Base-by-base conservation (phyloP, 495 filamentous ascomycete genomes). In the Aspergillus cristatus region DNA sequence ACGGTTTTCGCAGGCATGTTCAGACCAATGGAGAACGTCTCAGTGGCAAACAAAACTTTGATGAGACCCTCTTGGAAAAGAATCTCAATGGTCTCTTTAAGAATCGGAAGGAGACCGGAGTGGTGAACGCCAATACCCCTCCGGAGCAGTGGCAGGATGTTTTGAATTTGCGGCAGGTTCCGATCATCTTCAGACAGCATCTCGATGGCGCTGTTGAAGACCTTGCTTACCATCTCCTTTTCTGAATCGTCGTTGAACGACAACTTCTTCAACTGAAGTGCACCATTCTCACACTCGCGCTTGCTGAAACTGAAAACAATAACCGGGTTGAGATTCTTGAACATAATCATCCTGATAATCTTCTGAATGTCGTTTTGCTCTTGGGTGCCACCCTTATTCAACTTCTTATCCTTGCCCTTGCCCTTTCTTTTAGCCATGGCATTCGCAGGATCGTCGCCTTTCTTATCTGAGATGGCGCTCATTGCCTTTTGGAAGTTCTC, bases 261-360 rank as follows among this genome's bases (percentile, higher is more conserved):
- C 53, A 95, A 68, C 37, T 72, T 70, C 41, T 78, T 88, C 67
- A 94, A 85, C 46, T 86, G 72, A 29, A 98, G 63, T 14, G 91
- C 91, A 52, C 84, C 75, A 32, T 72, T 70, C 62, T 98, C 91
- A 55, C 89, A 95, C 42, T 95, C 86, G 35, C 91, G 75, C 68
- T 98, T 98, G 70, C 87, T 94, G 71, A 98, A 98, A 56, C 85
- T 94, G 74, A 98, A 98, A 28, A 98, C 88, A 51, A 98, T 98
- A 48, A 97, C 93, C 1, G 91, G 91, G 49, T 97, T 95, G 58
- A 86, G 86, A 47, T 81, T 88, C 62, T 87, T 91, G 55, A 85
- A 68, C 83, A 98, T 94, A 47, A 96, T 94, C 93, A 97, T 97
- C 54, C 81, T 84, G 34, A 97, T 84, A 45, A 98, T 91, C 67